A percentile compares a stretch with the other conserved stretches of the same genome.
phyloP scores from a whole-genome alignment of 2,329 filamentous ascomycete genomes.

The Cyclaneusma minus region DNA sequence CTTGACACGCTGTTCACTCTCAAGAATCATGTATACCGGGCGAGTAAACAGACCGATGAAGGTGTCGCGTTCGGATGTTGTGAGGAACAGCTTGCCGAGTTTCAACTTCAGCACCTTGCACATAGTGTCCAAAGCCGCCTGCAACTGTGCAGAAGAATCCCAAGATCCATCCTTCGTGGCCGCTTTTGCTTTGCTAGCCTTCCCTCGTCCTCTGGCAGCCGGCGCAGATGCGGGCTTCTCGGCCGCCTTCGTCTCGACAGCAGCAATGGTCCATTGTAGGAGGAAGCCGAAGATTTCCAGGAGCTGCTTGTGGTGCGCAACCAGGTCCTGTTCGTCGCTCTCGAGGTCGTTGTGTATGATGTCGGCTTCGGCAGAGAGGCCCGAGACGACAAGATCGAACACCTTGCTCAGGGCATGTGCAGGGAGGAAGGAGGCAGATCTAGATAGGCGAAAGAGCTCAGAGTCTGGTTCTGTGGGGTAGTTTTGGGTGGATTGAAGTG shows the following conservation, averaged over 20 bases:
- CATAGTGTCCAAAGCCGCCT: constrained; percentile 83
- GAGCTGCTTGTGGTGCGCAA: constrained; percentile 77
- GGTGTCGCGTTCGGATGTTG: constrained; percentile 89
- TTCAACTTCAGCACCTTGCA: constrained; percentile 91
- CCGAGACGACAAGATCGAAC: constrained; percentile 78
- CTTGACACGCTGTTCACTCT: constrained; percentile 88
- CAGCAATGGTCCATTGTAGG: constrained; percentile 86
- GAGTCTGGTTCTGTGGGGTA: constrained; percentile 32
- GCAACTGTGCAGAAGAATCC: constrained; percentile 81
- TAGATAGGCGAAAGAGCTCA: constrained; percentile 51
- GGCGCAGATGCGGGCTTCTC: constrained; percentile 69
- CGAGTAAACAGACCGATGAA: constrained; percentile 86
- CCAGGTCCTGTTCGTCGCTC: constrained; percentile 73
- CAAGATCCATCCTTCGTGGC: constrained; percentile 63
- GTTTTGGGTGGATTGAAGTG: constrained; percentile 19
- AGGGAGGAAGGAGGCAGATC: constrained; percentile 67
- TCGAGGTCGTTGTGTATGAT: constrained; percentile 75
- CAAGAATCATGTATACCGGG: constrained; percentile 83
- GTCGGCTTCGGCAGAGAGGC: constrained; percentile 72
- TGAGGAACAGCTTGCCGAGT: constrained; percentile 82
- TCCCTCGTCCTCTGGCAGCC: constrained; percentile 56
- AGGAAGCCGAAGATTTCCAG: constrained; percentile 91
- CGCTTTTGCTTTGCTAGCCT: constrained; percentile 60
- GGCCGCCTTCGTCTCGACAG: constrained; percentile 84
- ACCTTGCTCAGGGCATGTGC: constrained; percentile 79